Evolutionary conservation across 208 protist genomes (phyloP).

Genomic region (Trypanosoma scelopori): DNA sequence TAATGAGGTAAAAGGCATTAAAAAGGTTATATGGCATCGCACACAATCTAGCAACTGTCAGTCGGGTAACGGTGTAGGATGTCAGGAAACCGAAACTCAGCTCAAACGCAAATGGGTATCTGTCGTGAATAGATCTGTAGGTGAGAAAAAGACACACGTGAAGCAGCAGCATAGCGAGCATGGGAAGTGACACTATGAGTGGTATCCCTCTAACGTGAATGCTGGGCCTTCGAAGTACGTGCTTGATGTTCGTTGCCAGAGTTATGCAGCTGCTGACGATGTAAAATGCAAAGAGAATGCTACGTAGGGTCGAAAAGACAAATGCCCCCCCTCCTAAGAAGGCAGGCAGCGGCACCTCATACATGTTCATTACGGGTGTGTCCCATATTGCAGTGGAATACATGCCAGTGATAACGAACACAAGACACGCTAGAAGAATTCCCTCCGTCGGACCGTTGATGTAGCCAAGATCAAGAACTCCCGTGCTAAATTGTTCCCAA

Average conservation of each 20-base stretch:
- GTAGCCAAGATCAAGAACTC: conserved; percentile 89
- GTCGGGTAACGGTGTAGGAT: conserved; percentile 68
- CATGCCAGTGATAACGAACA: conserved; percentile 61
- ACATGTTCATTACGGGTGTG: conserved; percentile 34
- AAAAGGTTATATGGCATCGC: conserved; percentile 65
- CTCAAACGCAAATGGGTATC: conserved; percentile 73
- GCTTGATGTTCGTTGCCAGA: conserved; percentile 51
- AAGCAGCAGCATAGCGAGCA: conserved; percentile 39
- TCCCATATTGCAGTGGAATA: conserved; percentile 56
- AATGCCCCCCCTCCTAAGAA: conserved; percentile 14
- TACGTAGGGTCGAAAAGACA: conserved; percentile 45
- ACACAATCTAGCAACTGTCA: conserved; percentile 80
- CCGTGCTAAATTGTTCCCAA: conserved; percentile 91
- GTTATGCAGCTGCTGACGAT: conserved; percentile 40
- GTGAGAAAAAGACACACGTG: conserved; percentile 44
- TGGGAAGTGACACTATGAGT: conserved; percentile 46
- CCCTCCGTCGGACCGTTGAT: conserved; percentile 90
- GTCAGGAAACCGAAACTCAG: conserved; percentile 73
- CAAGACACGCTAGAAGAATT: conserved; percentile 56
- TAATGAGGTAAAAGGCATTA: conserved; percentile 45
- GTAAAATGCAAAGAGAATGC: conserved; percentile 49
- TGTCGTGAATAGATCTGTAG: conserved; percentile 44
- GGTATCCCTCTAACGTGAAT: conserved; percentile 31
- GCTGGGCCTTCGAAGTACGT: conserved; percentile 34
- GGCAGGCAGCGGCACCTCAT: conserved; percentile 27